A percentile compares a stretch with the other conserved stretches of the same genome.
phyloP scores from a whole-genome alignment of 1,139 yeast genomes.

The Candida sanyaensis region DNA sequence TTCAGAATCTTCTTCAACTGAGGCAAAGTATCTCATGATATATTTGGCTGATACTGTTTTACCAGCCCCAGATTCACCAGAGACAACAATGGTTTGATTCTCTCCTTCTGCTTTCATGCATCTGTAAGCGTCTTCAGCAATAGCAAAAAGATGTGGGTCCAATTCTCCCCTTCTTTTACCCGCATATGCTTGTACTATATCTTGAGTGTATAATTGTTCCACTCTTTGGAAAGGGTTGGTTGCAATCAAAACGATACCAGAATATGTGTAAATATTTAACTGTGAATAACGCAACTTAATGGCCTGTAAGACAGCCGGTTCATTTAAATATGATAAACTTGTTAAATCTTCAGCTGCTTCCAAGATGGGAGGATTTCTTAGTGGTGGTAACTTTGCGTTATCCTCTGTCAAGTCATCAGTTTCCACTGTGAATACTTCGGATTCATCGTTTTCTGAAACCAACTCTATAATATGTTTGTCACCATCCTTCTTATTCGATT shows the following conservation, averaged over 20 bases:
- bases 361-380: conserved; percentile 90
- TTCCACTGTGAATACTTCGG: conserved; percentile 50
- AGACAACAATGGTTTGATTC: conserved; percentile 94
- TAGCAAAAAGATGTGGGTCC: conserved; percentile 96
- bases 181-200: conserved; percentile 90
- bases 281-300: conserved; percentile 87
- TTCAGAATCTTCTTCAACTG: conserved; percentile 69
- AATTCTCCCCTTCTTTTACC: conserved; percentile 91
- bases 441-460: conserved; percentile 60
- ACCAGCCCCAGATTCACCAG: conserved; percentile 99
- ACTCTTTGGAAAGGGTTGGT: conserved; percentile 93
- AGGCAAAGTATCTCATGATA: conserved; percentile 96
- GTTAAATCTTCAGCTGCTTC: conserved; percentile 97
- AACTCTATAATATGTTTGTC: conserved; percentile 61
- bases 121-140: conserved; percentile 97
- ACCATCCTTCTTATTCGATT: conserved; percentile 48
- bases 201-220: conserved; percentile 88
- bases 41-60: conserved; percentile 97
- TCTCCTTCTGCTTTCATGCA: conserved; percentile 84
- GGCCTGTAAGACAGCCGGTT: conserved; percentile 95
- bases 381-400: conserved; percentile 66
- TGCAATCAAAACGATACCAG: conserved; percentile 96
- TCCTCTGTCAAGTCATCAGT: conserved; percentile 52
- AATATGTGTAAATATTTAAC: conserved; percentile 89
- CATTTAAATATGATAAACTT: conserved; percentile 86